Evolutionary conservation across 176 grass and related monocot species (phyloP).

Genomic region (Bolboschoenus planiculmis): DNA sequence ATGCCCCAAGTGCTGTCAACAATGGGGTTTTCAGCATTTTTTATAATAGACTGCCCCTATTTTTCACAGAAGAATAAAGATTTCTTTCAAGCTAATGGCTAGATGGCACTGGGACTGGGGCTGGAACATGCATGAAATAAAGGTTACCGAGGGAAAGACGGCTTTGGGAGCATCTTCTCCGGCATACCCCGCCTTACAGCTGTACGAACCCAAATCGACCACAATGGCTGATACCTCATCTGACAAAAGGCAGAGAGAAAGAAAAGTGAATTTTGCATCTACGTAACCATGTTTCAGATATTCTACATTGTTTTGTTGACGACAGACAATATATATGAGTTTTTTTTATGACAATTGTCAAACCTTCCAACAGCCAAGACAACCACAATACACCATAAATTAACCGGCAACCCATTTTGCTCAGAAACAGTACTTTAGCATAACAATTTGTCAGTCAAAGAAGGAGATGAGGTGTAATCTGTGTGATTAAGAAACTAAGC

Average conservation of each 20-base stretch:
- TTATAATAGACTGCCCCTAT: neutral
- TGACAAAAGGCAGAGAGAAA: constrained; percentile 15
- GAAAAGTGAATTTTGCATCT: neutral
- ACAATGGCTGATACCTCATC: constrained; percentile 99
- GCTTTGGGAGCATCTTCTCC: constrained; percentile 97
- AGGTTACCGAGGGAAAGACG: constrained; percentile 83
- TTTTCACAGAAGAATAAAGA: neutral
- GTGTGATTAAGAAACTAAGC: neutral
- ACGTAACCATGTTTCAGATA: neutral
- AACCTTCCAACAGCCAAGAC: neutral
- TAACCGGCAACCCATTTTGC: neutral
- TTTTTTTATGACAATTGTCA: neutral
- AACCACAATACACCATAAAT: neutral
- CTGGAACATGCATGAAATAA: neutral
- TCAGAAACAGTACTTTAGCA: neutral
- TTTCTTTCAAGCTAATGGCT: neutral
- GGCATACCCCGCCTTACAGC: constrained; percentile 96
- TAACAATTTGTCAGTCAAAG: neutral
- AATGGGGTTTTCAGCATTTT: neutral
- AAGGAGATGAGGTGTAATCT: neutral
- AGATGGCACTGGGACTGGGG: too few species aligned
- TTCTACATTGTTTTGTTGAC: neutral
- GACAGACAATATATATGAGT: too few species aligned
- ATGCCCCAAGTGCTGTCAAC: neutral
- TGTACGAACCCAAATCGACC: constrained; percentile 90